Conservation (phyloP, 2,329 filamentous ascomycete genomes). For the Phaeosphaeriaceae sp. region DNA sequence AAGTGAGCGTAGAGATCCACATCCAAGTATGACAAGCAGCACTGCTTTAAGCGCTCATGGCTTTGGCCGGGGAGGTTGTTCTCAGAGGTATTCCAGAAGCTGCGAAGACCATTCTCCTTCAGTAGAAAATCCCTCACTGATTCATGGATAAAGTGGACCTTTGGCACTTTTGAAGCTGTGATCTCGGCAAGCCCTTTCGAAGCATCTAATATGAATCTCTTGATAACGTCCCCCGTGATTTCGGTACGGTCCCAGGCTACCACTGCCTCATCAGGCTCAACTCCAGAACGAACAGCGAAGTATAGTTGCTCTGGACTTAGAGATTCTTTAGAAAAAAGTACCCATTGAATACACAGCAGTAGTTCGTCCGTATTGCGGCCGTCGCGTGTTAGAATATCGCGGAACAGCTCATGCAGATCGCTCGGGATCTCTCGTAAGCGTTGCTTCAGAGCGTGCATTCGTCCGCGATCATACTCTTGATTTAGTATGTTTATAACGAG, state of each 20-base stretch:
- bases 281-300: conserved; percentile 17
- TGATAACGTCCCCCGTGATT: conserved; percentile 12
- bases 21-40: conserved; percentile 52
- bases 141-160: conserved; percentile 40
- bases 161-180: conserved; percentile 21
- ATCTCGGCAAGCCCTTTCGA: conserved; percentile 33
- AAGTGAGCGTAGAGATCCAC: conserved; percentile 14
- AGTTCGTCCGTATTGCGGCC: conserved; percentile 7
- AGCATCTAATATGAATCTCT: conserved; percentile 26
- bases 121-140: conserved; percentile 33
- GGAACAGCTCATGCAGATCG: conserved; percentile 57
- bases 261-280: conserved; percentile 9
- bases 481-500: no score
- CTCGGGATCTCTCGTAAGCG: no score
- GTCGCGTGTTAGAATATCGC: conserved; percentile 53
- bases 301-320: conserved; percentile 21
- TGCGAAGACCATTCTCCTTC: conserved; percentile 40
- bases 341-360: conserved; percentile 18
- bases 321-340: background rate
- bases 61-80: conserved; percentile 34
- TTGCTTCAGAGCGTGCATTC: no score
- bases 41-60: conserved; percentile 24
- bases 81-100: conserved; percentile 41
- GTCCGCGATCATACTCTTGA: no score
- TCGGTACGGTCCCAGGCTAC: conserved; percentile 21